These are phyloP conservation scores for Diplotaxis tenuifolia DNA, from an alignment of 345 rosid genomes.

Conservation along the genomic window DNA sequence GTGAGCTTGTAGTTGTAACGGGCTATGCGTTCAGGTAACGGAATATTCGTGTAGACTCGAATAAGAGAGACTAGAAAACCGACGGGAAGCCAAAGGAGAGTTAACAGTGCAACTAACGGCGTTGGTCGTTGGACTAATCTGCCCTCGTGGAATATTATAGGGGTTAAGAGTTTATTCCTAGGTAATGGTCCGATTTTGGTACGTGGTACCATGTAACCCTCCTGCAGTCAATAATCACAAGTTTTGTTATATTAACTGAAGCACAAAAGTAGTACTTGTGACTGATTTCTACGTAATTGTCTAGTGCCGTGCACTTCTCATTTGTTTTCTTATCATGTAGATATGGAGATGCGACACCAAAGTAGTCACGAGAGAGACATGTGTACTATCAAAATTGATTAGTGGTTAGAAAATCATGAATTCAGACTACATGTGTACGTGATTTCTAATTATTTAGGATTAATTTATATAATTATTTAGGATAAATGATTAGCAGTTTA, in stretches of 20 bases:
- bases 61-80: conserved; percentile 77
- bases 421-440: not conserved
- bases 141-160: conserved; percentile 92
- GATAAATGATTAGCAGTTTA: not conserved
- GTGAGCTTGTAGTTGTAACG: conserved; percentile 89
- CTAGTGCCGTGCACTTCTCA: conserved; percentile 22
- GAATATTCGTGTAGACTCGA: conserved; percentile 86
- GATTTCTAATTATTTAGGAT: too few relatives aligned
- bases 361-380: conserved; percentile 20
- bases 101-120: conserved; percentile 68
- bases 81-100: conserved; percentile 78
- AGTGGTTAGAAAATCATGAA: not conserved
- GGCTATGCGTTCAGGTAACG: conserved; percentile 86
- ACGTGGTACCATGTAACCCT: conserved; percentile 78
- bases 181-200: conserved; percentile 63
- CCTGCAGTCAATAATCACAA: conserved; percentile 78
- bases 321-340: conserved; percentile 2
- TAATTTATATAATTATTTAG: not conserved
- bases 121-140: conserved; percentile 82
- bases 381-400: conserved; percentile 4
- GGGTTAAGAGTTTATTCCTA: conserved; percentile 71
- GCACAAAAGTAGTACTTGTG: conserved; percentile 16
- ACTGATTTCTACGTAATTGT: conserved; percentile 11
- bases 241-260: conserved; percentile 26
- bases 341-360: conserved; percentile 5